Base-by-base conservation (phyloP, 805 yeast genomes). In the Candida morakotiae region DNA sequence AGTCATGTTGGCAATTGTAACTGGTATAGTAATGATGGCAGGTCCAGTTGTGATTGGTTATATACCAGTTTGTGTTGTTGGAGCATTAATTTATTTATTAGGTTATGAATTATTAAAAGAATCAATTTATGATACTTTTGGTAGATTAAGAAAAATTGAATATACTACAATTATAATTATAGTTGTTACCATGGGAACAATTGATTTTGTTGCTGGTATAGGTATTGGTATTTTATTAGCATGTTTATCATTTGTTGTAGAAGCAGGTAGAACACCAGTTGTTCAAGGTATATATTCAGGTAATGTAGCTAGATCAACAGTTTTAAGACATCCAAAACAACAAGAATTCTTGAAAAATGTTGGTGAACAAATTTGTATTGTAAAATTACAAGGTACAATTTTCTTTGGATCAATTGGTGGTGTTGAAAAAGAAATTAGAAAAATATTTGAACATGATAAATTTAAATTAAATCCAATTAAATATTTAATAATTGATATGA, bases 351-450 rank as follows among this genome's bases (percentile, higher is more conserved):
- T 93, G 51, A 73, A 75, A 43, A 82, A 83, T 45, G 93, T 91
- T 37, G 97, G 97, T 3, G 80, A 83, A 49, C 98, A 93, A 60
- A 87, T 89, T 20, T 85, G 87, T 57, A 82, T 93, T 15, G 68
- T 89, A 57, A 87, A 89, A 58, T 63, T 93, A 30, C 85, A 87
- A 47, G 96, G 97, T 14, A 79, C 93, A 16, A 67, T 93, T 26
- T 93, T 93, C 56, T 93, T 93, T 60, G 98, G 98, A 1, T 87
- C 97, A 0, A 89, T 91, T 56, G 95, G 95, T 15, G 85, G 91
- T 2, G 82, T 93, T 32, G 98, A 93, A 60, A 73, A 75, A 28
- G 74, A 77, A 36, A 81, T 91, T 40, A 73, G 93, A 40, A 64
- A 64, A 5, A 61, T 81, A 44, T 75, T 87, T 50, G 88, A 82